These are phyloP conservation scores for Panellus pusillus DNA, from an alignment of 768 basidiomycete genomes.

Conservation along the genomic window DNA sequence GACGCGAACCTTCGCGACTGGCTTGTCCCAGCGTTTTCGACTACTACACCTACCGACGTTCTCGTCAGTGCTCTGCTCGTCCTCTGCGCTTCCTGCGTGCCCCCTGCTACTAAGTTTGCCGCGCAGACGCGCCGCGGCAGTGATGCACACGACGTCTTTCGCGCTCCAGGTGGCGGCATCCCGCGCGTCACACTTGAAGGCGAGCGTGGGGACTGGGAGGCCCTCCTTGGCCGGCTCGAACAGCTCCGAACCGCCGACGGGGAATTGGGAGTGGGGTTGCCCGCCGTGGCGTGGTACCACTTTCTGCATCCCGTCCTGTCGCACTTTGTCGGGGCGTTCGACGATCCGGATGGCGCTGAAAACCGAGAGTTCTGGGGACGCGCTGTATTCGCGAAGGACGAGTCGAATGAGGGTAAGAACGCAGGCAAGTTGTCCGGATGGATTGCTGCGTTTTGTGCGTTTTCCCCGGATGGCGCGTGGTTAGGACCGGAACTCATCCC, in stretches of 20 bases:
- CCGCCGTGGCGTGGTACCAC: conserved; percentile 13
- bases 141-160: conserved; percentile 3
- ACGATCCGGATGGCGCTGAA: conserved; percentile 7
- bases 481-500: conserved; percentile 7
- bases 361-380: conserved; percentile 9
- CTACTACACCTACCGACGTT: conserved; percentile 8
- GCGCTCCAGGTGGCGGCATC: conserved; percentile 1
- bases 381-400: conserved; percentile 3
- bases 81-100: conserved; percentile 3
- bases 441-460: conserved; percentile 13
- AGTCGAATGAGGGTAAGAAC: conserved; percentile 6
- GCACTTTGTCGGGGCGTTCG: conserved; percentile 8
- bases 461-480: conserved; percentile 11
- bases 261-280: conserved; percentile 5
- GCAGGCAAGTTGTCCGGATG: conserved; percentile 7
- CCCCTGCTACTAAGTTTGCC: neutral
- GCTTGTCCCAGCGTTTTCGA: conserved; percentile 12
- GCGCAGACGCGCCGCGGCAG: conserved; percentile 1
- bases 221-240: neutral
- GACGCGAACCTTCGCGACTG: conserved; percentile 12
- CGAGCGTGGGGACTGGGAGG: conserved; percentile 13
- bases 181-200: conserved; percentile 13
- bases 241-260: neutral
- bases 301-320: conserved; percentile 10
- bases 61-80: conserved; percentile 8